Conservation (phyloP, 2,329 filamentous ascomycete genomes). For the Sordariomycetes sp. region DNA sequence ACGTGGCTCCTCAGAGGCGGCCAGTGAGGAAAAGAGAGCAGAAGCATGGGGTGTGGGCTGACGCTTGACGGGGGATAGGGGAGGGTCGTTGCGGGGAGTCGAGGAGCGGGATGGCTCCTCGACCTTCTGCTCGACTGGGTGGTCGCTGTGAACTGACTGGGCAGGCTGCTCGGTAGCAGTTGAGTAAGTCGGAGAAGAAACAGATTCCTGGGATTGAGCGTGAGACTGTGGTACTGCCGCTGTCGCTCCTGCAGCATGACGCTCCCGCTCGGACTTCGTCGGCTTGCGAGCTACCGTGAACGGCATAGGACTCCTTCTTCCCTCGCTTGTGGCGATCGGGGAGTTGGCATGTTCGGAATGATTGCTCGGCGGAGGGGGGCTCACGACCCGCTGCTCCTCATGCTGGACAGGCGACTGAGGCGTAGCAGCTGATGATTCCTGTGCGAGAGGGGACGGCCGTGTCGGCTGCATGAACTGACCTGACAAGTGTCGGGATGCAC, state of each 20-base stretch:
- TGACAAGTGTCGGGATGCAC: background rate
- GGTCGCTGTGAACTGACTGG: too few species aligned
- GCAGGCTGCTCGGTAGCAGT: too few species aligned
- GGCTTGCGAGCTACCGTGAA: background rate
- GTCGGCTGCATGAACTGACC: background rate
- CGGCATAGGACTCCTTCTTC: background rate
- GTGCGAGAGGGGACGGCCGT: constrained; percentile 1
- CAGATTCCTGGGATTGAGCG: too few species aligned
- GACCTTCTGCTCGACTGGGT: background rate
- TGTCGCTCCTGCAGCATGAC: too few species aligned
- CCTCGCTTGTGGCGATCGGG: background rate
- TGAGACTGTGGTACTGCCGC: too few species aligned
- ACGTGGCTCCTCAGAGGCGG: background rate
- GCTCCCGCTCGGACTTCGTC: too few species aligned
- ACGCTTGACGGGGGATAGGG: background rate
- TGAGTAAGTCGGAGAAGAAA: too few species aligned
- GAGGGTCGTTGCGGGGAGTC: background rate
- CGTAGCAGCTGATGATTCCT: background rate
- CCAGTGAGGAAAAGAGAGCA: background rate
- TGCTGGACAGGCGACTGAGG: background rate
- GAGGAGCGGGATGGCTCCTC: background rate
- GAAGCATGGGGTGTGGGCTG: constrained; percentile 2
- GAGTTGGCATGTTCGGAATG: background rate
- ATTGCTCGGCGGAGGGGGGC: background rate
- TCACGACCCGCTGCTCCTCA: background rate